phyloP scores from a whole-genome alignment of 306 rosid genomes.

The Cicer arietinum region DNA sequence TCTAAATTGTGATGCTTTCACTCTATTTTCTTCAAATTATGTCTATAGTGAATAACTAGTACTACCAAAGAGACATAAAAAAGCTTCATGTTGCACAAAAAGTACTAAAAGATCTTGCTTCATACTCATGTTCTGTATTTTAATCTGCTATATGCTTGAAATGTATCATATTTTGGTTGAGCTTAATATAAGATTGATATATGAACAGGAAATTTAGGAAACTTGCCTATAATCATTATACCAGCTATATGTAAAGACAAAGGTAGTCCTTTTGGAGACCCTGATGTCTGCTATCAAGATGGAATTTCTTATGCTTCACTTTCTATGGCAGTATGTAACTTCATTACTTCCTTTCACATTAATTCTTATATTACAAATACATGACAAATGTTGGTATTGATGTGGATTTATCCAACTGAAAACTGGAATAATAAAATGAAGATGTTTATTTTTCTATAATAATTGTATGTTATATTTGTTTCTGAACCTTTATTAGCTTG shows the following conservation, averaged over 20 bases:
- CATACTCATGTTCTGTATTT: background rate
- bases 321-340: constrained; percentile 62
- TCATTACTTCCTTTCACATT: constrained; percentile 36
- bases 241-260: constrained; percentile 61
- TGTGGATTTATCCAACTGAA: too few relatives aligned
- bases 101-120: background rate
- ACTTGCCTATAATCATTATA: constrained; percentile 59
- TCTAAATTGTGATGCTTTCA: too few relatives aligned
- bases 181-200: constrained; percentile 35
- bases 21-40: constrained; percentile 13
- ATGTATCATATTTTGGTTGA: constrained; percentile 24
- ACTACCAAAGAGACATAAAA: too few relatives aligned
- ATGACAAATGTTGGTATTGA: too few relatives aligned
- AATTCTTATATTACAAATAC: background rate
- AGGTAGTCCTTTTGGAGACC: constrained; percentile 62
- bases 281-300: constrained; percentile 53
- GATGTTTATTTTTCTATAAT: too few relatives aligned
- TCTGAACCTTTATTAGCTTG: constrained; percentile 53
- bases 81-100: background rate
- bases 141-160: constrained; percentile 11
- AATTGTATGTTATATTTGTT: background rate
- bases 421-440: too few relatives aligned
- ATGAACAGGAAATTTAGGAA: constrained; percentile 60
- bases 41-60: too few relatives aligned
- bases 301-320: constrained; percentile 65